Evolutionary conservation across 169 alveolate genomes (phyloP).

Genomic region (Plasmodium coatneyi): DNA sequence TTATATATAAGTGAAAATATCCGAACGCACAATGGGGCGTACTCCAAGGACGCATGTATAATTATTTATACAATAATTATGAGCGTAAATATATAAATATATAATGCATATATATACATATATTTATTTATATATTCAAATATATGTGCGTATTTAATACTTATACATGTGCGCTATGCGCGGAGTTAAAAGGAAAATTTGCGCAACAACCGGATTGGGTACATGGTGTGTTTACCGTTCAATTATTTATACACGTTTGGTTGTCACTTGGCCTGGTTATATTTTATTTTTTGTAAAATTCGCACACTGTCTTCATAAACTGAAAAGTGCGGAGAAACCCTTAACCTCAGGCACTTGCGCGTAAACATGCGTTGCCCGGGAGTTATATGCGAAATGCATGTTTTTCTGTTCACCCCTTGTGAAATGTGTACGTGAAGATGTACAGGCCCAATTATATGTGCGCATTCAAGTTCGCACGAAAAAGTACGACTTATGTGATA

Average conservation of each 20-base stretch:
- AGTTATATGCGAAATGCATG: background rate
- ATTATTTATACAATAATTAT: background rate
- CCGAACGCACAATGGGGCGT: background rate
- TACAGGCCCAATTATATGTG: background rate
- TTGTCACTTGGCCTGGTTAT: background rate
- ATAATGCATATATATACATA: background rate
- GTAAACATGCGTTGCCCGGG: slow-evolving; percentile 8
- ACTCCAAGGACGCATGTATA: background rate
- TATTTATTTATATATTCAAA: background rate
- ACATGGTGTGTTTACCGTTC: background rate
- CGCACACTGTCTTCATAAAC: slow-evolving; percentile 74
- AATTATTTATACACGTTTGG: background rate
- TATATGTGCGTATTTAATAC: background rate
- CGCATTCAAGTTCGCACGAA: background rate
- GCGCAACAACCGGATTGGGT: background rate
- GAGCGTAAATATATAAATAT: background rate
- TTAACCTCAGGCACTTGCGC: background rate
- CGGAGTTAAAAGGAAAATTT: background rate
- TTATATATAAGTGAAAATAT: slow-evolving; percentile 15
- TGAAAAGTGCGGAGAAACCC: background rate
- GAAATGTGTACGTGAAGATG: background rate
- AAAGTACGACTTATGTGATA: background rate
- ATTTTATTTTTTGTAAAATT: slow-evolving; percentile 24
- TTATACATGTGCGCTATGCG: background rate
- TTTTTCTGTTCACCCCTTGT: background rate